A percentile compares a stretch with the other conserved stretches of the same genome.
Evolutionary conservation across 2,329 filamentous ascomycete species (phyloP).

Genomic region (Ophiosphaerella korrae): DNA sequence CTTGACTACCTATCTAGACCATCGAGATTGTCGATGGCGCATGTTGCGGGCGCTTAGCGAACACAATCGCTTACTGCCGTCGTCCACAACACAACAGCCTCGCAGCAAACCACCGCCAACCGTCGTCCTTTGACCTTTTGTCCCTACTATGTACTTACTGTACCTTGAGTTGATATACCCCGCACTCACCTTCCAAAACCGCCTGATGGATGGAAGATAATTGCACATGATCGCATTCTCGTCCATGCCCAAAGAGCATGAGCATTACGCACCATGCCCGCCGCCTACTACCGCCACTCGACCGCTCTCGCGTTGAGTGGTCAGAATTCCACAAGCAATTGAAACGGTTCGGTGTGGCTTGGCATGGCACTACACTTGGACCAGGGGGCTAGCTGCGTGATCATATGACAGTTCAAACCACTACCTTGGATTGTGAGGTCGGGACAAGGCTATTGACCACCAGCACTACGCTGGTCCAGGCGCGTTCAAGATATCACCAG

Average conservation of each 20-base stretch:
- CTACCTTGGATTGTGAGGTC: slow-evolving; percentile 28
- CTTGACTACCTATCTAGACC: background rate
- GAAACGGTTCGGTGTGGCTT: slow-evolving; percentile 25
- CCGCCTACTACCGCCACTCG: slow-evolving; percentile 1
- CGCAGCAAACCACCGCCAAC: no score
- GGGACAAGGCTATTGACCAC: slow-evolving; percentile 18
- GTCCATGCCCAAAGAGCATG: background rate
- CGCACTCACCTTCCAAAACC: no score
- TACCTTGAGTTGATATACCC: no score
- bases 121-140: no score
- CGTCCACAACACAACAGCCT: background rate
- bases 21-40: background rate
- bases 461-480: slow-evolving; percentile 15
- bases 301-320: slow-evolving; percentile 7
- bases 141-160: no score
- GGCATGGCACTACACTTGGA: slow-evolving; percentile 27
- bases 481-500: slow-evolving; percentile 2
- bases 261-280: background rate
- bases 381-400: slow-evolving; percentile 26
- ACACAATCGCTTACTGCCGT: background rate
- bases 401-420: slow-evolving; percentile 42
- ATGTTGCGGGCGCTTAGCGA: background rate
- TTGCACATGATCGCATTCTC: background rate
- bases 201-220: no score
- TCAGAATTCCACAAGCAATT: slow-evolving; percentile 19